Evolutionary conservation across 805 yeast species (phyloP), one percentile per base, ranked within the genome.

Genomic region (Saccharomycopsis amapae): DNA sequence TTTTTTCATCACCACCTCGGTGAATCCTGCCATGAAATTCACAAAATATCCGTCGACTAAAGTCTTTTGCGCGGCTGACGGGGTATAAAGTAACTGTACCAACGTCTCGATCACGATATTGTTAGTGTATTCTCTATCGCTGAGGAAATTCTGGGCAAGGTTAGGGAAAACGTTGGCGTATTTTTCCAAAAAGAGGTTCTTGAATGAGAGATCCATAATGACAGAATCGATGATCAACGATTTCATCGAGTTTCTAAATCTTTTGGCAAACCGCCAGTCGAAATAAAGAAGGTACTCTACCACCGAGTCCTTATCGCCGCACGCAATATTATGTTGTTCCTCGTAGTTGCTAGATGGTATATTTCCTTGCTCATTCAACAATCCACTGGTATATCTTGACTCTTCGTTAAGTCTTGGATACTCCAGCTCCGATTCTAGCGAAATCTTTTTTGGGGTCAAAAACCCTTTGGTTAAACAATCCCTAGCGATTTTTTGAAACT

Each of bases 71-170:
- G 46, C 40, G 53, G 83, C 81, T 0, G 88, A 75, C 0, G 97
- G 96, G 44, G 95, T 82, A 0, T 97, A 89, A 62, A 88, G 88
- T 19, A 93, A 65, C 62, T 93, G 98, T 0, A 90, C 79, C 0
- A 94, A 79, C 18, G 90, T 64, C 32, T 81, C 76, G 32, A 80
- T 73, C 67, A 89, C 70, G 3, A 85, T 72, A 10, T 90, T 85
- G 45, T 76, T 64, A 55, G 88, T 96, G 0, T 96, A 95, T 57
- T 93, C 97, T 49, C 96, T 72, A 57, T 93, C 99, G 52, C 78
- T 66, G 4, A 15, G 22, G 22, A 12, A 13, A 17, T 30, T 15
- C 20, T 23, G 13, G 9, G 35, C 40, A 30, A 45, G 15, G 20
- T 39, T 42, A 9, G 45, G 37, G 18, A 42, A 50, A 22, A 50